phyloP scores from a whole-genome alignment of 306 rosid genomes.

The Dryas octopetala region DNA sequence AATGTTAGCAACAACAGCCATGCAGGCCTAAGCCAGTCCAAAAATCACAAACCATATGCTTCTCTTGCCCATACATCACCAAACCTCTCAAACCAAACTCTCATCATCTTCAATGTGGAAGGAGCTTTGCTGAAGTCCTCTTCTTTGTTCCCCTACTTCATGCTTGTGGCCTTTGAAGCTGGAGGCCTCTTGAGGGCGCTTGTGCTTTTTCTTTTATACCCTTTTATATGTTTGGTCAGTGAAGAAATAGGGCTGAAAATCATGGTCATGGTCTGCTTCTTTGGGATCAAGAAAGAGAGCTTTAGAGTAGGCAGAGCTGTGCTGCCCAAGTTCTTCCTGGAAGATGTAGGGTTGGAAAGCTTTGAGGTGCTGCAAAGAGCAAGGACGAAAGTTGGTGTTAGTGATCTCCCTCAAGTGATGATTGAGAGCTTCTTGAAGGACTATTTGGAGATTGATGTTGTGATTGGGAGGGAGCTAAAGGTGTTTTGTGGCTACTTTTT shows the following conservation, averaged over 20 bases:
- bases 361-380: constrained; percentile 52
- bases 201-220: constrained; percentile 50
- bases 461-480: constrained; percentile 64
- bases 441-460: constrained; percentile 68
- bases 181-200: constrained; percentile 59
- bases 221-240: constrained; percentile 49
- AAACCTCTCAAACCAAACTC: constrained; percentile 42
- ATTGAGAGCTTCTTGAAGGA: constrained; percentile 75
- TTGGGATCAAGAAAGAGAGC: constrained; percentile 63
- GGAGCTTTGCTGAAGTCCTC: constrained; percentile 54
- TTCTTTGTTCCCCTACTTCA: constrained; percentile 68
- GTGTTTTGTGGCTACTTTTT: constrained; percentile 60
- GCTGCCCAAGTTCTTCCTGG: constrained; percentile 71
- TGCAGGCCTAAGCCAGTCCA: constrained; percentile 28
- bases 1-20: constrained; percentile 35
- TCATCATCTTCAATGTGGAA: constrained; percentile 69
- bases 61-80: constrained; percentile 38
- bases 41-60: constrained; percentile 31
- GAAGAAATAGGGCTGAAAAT: constrained; percentile 55
- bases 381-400: constrained; percentile 59
- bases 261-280: constrained; percentile 76
- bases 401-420: constrained; percentile 61
- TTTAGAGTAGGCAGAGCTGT: constrained; percentile 67
- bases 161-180: constrained; percentile 90
- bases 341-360: constrained; percentile 68